These are phyloP conservation scores for Aspergillus melleus DNA, from an alignment of 2,329 filamentous ascomycete species.

Conservation along the genomic window DNA sequence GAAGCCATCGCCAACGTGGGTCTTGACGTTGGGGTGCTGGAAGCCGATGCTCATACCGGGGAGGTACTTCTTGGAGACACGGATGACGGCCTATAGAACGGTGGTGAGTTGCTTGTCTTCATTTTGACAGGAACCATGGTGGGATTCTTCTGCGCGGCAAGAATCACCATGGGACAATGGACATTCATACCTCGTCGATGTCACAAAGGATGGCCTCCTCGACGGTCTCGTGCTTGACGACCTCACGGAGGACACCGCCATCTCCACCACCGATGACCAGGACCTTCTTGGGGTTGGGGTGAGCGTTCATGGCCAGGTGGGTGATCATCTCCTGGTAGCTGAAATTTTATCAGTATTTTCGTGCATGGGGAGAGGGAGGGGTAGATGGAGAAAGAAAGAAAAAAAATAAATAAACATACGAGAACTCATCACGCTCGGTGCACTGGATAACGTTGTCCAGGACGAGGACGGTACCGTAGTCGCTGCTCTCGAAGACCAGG, in stretches of 20 bases:
- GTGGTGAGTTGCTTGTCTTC: not conserved
- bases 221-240: conserved; percentile 97
- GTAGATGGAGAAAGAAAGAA: not conserved
- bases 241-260: conserved; percentile 94
- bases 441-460: conserved; percentile 99
- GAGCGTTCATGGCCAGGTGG: conserved; percentile 96
- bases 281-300: conserved; percentile 97
- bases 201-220: conserved; percentile 97
- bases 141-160: not conserved
- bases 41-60: conserved; percentile 92
- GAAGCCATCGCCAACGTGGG: conserved; percentile 95
- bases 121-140: too few relatives aligned
- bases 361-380: not conserved
- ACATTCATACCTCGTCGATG: conserved; percentile 76
- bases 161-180: not conserved
- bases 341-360: not conserved
- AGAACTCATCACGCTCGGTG: conserved; percentile 98
- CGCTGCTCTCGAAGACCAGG: conserved; percentile 95
- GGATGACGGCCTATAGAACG: conserved; percentile 74
- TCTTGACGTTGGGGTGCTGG: conserved; percentile 88
- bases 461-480: conserved; percentile 94
- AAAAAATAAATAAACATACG: conserved; percentile 49
- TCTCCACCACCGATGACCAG: conserved; percentile 98
- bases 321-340: conserved; percentile 99
- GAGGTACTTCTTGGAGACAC: conserved; percentile 96